Base-by-base conservation (phyloP, 129 eudicot genomes). In the Escallonia rubra region DNA sequence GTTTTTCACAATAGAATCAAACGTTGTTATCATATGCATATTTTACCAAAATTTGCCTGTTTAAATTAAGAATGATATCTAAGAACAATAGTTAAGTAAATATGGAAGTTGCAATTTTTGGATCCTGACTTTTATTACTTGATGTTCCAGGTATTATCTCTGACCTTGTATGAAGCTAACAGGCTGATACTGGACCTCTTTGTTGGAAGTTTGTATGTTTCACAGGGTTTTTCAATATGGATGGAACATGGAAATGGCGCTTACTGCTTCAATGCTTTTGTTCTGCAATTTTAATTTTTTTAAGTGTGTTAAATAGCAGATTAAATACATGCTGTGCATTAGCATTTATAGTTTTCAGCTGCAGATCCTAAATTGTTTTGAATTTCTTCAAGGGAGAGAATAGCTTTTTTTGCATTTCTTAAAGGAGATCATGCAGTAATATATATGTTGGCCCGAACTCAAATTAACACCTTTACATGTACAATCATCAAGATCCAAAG, bases 131-230 rank as follows among this genome's bases (percentile, higher is more conserved):
- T 76, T 55, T 74, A 49, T 59, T 66, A 64, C 90, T 83, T 63
- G 47, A 66, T 85, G 81, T 87, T 91, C 90, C 97, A 91, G 97
- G 97, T 91, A 91, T 85, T 88, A 85, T 83, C 97, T 83, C 96
- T 88, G 96, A 91, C 97, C 90, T 91, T 86, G 80, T 87, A 78
- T 90, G 87, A 90, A 84, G 97, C 86, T 90, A 59, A 88, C 87
- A 81, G 83, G 94, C 96, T 77, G 82, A 90, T 85, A 78, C 74
- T 87, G 95, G 91, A 90, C 80, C 87, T 86, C 76, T 79, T 65
- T 87, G 74, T 91, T 85, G 93, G 88, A 71, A 73, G 67, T 87
- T 80, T 87, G 78, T 82, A 70, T 86, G 70, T 90, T 91, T 83
- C 87, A 85, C 95, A 85, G 96, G 93, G 80, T 83, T 70, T 73